A percentile compares a stretch with the other conserved stretches of the same genome.
Evolutionary conservation across 2,329 filamentous ascomycete genomes (phyloP).

Genomic region (Microdochium nivale): DNA sequence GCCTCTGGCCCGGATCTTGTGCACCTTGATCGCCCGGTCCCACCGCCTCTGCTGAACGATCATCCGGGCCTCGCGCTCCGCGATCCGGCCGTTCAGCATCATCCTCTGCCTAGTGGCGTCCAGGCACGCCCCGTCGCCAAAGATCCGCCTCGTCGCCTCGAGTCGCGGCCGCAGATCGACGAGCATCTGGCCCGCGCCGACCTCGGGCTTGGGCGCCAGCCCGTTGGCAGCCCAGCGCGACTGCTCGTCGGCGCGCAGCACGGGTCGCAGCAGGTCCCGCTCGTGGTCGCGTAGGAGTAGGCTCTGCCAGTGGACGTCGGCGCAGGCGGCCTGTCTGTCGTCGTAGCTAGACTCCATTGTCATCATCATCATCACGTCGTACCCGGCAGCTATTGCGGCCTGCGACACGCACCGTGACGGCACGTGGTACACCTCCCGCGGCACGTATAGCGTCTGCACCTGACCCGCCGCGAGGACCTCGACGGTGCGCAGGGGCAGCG

Average conservation of each 20-base stretch:
- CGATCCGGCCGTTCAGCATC: not conserved
- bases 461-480: not conserved
- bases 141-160: not conserved
- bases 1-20: no score
- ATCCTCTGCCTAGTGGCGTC: not conserved
- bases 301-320: not conserved
- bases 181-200: not conserved
- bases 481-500: not conserved
- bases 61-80: not conserved
- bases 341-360: not conserved
- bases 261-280: not conserved
- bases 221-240: not conserved
- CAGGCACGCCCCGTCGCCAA: not conserved
- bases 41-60: no score
- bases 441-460: not conserved
- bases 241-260: not conserved
- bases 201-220: not conserved
- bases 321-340: not conserved
- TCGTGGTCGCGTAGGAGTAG: not conserved
- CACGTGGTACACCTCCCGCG: not conserved
- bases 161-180: not conserved
- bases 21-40: no score
- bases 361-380: not conserved
- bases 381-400: not conserved
- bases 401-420: not conserved